Base-by-base conservation (phyloP, 108 stramenopile species). In the Discostella pseudostelligera region DNA sequence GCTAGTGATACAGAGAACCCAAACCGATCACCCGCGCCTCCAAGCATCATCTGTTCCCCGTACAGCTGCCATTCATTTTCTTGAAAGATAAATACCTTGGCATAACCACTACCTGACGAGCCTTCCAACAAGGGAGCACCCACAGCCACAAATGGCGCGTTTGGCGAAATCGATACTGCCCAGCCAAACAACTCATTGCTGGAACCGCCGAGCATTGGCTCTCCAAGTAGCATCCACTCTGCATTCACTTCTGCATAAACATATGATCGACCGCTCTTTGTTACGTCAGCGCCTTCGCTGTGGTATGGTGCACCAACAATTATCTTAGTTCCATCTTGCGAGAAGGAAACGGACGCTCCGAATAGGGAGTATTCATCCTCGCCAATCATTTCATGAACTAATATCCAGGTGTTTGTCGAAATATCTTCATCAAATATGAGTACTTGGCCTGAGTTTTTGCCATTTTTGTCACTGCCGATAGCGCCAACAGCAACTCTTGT, bases 261-360 rank as follows among this genome's bases (percentile, higher is more conserved):
- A 49, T 82, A 69, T 53, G 82, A 17, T 67, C 78, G 42, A 32
- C 60, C 43, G 68, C 85, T 56, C 29, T 72, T 45, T 69, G 57
- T 26, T 81, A 72, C 19, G 57, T 65, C 47, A 43, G 39, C 25
- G 0, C 69, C 72, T 60, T 79, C 65, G 51, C 70, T 72, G 49
- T 75, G 80, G 73, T 89, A 85, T 9, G 86, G 86, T 28, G 84
- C 84, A 16, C 89, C 89, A 39, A 84, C 76, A 14, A 76, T 84
- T 22, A 92, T 16, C 2, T 73, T 71, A 28, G 49, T 54, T 24
- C 91, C 91, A 46, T 84, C 74, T 48, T 60, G 65, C 16, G 72
- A 72, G 20, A 89, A 45, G 20, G 81, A 70, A 3, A 93, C 61
- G 32, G 78, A 70, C 29, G 78, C 26, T 4, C 91, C 91, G 74